phyloP scores from a whole-genome alignment of 148 eudicot genomes.

The Rhododendron griersonianum region DNA sequence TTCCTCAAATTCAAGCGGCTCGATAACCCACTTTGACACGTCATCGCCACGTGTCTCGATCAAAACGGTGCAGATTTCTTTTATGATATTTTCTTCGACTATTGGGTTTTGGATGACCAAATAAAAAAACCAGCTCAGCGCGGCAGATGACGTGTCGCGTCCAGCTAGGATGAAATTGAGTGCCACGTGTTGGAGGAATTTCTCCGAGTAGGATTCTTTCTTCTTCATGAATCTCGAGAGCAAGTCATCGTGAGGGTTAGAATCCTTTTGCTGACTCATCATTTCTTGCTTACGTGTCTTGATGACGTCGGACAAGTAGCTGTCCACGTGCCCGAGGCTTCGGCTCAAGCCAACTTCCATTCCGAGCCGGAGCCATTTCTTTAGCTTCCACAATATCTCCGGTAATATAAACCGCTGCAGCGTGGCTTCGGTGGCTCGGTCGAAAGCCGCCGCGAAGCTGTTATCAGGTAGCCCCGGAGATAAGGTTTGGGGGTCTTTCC shows the following conservation, averaged over 20 bases:
- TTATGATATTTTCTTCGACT: constrained; percentile 54
- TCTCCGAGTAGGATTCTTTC: constrained; percentile 76
- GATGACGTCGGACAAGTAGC: constrained; percentile 62
- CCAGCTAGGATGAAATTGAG: constrained; percentile 95
- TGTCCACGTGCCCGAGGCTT: constrained; percentile 65
- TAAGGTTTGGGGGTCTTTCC: constrained; percentile 70
- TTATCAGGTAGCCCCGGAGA: constrained; percentile 67
- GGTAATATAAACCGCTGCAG: constrained; percentile 79
- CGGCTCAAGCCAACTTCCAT: constrained; percentile 75
- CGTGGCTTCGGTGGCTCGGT: constrained; percentile 80
- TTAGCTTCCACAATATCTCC: constrained; percentile 68
- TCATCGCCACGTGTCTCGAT: constrained; percentile 73
- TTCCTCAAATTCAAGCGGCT: constrained; percentile 72
- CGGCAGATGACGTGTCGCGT: constrained; percentile 91
- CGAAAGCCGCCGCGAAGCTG: constrained; percentile 66
- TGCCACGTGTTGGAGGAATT: constrained; percentile 79
- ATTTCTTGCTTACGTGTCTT: constrained; percentile 68
- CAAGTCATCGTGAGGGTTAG: constrained; percentile 63
- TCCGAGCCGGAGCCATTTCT: constrained; percentile 86
- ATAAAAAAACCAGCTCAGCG: constrained; percentile 95
- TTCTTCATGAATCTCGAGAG: constrained; percentile 89
- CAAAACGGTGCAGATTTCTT: constrained; percentile 55
- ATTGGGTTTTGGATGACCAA: constrained; percentile 56
- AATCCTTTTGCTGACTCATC: constrained; percentile 40
- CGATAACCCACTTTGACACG: constrained; percentile 45